Conservation (phyloP, 2,329 filamentous ascomycete species). For the Hypomyces perniciosus region DNA sequence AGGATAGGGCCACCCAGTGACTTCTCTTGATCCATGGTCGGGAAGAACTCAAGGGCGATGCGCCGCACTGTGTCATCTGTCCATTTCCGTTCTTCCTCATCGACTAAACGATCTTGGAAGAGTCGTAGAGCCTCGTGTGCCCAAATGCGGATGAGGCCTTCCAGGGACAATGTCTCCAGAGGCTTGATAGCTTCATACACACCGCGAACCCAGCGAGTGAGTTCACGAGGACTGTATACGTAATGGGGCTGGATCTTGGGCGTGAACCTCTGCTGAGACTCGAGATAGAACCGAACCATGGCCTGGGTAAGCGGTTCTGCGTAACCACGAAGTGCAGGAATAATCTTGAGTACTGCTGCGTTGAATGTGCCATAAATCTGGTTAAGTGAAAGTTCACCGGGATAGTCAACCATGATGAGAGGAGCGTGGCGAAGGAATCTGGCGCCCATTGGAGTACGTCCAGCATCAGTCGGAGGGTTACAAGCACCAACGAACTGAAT, state of each 20-base stretch:
- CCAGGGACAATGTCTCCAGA: conserved; percentile 77
- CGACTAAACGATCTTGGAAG: conserved; percentile 95
- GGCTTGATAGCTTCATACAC: conserved; percentile 95
- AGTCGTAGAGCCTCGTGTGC: conserved; percentile 92
- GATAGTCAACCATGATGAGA: conserved; percentile 99
- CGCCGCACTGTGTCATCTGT: conserved; percentile 81
- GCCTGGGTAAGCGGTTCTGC: conserved; percentile 89
- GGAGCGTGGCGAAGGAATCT: conserved; percentile 94
- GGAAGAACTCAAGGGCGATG: conserved; percentile 88
- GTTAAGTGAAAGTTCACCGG: conserved; percentile 84
- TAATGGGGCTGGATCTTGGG: conserved; percentile 97
- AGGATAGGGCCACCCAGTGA: conserved; percentile 89
- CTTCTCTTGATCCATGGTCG: conserved; percentile 84
- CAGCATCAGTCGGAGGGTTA: conserved; percentile 95
- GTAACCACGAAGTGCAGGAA: conserved; percentile 91
- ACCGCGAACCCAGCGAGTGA: conserved; percentile 95
- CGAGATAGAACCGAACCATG: conserved; percentile 95
- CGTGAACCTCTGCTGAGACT: conserved; percentile 92
- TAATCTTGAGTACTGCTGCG: conserved; percentile 89
- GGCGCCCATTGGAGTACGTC: conserved; percentile 87
- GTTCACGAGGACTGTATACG: conserved; percentile 96
- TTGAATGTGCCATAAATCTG: conserved; percentile 99
- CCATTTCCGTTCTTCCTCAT: conserved; percentile 91
- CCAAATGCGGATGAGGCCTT: conserved; percentile 95
- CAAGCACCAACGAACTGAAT: conserved; percentile 99